phyloP scores from a whole-genome alignment of 2,329 filamentous ascomycete genomes.

The Dothistroma septosporum region DNA sequence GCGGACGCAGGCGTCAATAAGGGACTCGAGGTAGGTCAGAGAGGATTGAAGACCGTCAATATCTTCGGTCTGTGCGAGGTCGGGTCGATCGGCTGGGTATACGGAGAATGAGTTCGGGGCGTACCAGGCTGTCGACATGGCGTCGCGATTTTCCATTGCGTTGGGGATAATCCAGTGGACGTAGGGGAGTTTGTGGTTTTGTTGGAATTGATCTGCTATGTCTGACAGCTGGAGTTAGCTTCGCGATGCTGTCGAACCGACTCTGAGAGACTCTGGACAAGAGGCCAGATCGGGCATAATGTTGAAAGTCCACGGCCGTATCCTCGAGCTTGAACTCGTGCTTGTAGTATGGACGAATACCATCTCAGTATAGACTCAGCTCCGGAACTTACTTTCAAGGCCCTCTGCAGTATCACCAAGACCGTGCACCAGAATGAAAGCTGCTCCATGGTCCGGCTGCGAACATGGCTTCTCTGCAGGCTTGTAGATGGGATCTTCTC shows the following conservation, averaged over 20 bases:
- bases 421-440: conserved; percentile 44
- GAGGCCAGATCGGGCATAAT: too few relatives aligned
- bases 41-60: conserved; percentile 40
- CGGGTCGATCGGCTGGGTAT: conserved; percentile 37
- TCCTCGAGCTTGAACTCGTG: too few relatives aligned
- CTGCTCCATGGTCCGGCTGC: conserved; percentile 39
- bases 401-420: conserved; percentile 47
- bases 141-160: conserved; percentile 45
- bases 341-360: too few relatives aligned
- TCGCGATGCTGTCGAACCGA: too few relatives aligned
- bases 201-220: conserved; percentile 41
- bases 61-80: conserved; percentile 36
- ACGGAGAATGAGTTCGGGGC: conserved; percentile 39
- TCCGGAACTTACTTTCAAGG: conserved; percentile 36
- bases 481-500: conserved; percentile 37
- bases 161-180: conserved; percentile 51
- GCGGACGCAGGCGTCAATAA: conserved; percentile 41
- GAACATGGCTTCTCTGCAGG: conserved; percentile 34
- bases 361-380: too few relatives aligned
- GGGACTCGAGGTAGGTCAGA: conserved; percentile 39
- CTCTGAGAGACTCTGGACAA: too few relatives aligned
- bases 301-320: too few relatives aligned
- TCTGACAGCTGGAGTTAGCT: conserved; percentile 13
- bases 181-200: conserved; percentile 46
- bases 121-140: conserved; percentile 46